Evolutionary conservation across 768 basidiomycete genomes (phyloP).

Genomic region (Auriscalpium orientale): DNA sequence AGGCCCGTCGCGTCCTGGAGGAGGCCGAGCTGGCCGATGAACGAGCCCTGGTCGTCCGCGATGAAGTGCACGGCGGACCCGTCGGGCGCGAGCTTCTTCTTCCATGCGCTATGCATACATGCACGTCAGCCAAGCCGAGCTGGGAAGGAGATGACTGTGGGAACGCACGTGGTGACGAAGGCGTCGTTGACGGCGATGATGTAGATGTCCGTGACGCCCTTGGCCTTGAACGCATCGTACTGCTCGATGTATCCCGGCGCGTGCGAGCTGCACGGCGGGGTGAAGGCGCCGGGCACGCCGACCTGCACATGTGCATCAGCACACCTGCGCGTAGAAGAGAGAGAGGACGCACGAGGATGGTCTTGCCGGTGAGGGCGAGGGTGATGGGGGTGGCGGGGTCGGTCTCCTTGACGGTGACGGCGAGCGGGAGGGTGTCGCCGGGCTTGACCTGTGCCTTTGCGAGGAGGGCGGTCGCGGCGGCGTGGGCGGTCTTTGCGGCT

Average conservation of each 20-base stretch:
- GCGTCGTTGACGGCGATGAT: constrained; percentile 75
- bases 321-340: not conserved
- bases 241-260: constrained; percentile 44
- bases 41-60: constrained; percentile 50
- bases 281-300: constrained; percentile 15
- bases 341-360: constrained; percentile 5
- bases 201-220: constrained; percentile 66
- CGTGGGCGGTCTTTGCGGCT: constrained; percentile 10
- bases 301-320: not conserved
- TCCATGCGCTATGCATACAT: constrained; percentile 45
- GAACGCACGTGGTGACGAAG: constrained; percentile 40
- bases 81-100: constrained; percentile 46
- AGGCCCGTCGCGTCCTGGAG: constrained; percentile 41
- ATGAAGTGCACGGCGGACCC: constrained; percentile 36
- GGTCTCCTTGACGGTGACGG: constrained; percentile 8
- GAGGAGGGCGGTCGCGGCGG: constrained; percentile 4
- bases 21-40: constrained; percentile 33
- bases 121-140: not conserved
- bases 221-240: constrained; percentile 65
- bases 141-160: not conserved
- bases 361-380: constrained; percentile 7
- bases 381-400: constrained; percentile 2
- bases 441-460: constrained; percentile 3
- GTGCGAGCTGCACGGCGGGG: constrained; percentile 13
- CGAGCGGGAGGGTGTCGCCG: constrained; percentile 13